phyloP scores from a whole-genome alignment of 371 early-diverging fungal genomes.

The Conidiobolus incongruus region DNA sequence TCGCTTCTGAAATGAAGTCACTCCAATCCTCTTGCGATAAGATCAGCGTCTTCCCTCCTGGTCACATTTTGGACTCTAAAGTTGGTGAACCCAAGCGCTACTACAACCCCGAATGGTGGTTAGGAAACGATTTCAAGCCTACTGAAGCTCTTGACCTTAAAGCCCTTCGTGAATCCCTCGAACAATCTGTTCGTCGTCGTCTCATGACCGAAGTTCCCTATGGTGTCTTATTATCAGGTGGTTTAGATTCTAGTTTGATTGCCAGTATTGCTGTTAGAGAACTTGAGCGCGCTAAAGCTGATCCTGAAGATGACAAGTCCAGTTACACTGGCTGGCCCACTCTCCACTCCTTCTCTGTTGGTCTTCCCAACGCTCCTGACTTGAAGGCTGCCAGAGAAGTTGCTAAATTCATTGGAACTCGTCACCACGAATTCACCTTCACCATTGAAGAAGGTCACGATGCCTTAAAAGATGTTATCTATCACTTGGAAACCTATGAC shows the following conservation, averaged over 20 bases:
- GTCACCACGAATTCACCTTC: constrained; percentile 88
- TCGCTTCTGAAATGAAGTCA: constrained; percentile 84
- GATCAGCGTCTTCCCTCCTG: constrained; percentile 89
- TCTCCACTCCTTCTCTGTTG: constrained; percentile 89
- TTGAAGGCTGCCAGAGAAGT: constrained; percentile 72
- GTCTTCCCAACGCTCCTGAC: constrained; percentile 86
- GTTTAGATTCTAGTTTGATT: constrained; percentile 84
- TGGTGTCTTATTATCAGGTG: constrained; percentile 86
- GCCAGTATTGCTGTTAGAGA: constrained; percentile 78
- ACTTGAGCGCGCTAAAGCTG: constrained; percentile 22
- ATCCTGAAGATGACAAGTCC: neutral
- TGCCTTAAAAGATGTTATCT: constrained; percentile 82
- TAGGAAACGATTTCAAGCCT: constrained; percentile 23
- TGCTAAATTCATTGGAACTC: constrained; percentile 66
- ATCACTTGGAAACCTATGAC: constrained; percentile 93
- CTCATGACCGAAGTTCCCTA: constrained; percentile 94
- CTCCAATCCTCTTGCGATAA: constrained; percentile 86
- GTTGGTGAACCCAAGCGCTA: constrained; percentile 55
- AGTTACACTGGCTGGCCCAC: constrained; percentile 35
- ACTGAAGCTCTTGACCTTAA: constrained; percentile 28
- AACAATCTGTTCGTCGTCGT: constrained; percentile 74
- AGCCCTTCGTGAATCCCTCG: constrained; percentile 50
- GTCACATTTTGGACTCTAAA: constrained; percentile 63
- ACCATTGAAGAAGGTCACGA: constrained; percentile 88
- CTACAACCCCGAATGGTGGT: constrained; percentile 83